Evolutionary conservation across 1,284 basidiomycete genomes (phyloP).

Genomic region (Filobasidium uniguttulatum): DNA sequence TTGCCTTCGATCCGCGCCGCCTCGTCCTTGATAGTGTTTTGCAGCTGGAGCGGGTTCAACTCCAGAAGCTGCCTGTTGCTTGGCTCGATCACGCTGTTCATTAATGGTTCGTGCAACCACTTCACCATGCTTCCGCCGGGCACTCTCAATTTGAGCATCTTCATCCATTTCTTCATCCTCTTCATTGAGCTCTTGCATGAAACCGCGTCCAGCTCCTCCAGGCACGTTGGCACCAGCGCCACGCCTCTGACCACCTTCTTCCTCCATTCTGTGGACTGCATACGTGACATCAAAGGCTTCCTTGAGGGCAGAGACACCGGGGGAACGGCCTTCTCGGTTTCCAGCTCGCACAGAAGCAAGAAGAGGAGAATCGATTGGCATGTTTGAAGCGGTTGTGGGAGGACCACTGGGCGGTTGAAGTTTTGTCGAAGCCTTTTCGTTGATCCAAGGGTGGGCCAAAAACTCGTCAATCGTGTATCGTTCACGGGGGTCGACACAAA

Average conservation of each 20-base stretch:
- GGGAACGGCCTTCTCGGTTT: slow-evolving; percentile 65
- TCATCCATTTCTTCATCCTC: slow-evolving; percentile 60
- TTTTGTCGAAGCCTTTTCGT: slow-evolving; percentile 36
- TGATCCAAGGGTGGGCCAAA: slow-evolving; percentile 91
- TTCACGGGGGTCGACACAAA: slow-evolving; percentile 89
- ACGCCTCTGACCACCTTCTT: slow-evolving; percentile 76
- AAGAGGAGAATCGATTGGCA: slow-evolving; percentile 79
- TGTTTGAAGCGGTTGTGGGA: slow-evolving; percentile 42
- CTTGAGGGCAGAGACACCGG: slow-evolving; percentile 79
- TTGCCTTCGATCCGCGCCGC: slow-evolving; percentile 38
- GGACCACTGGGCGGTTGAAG: slow-evolving; percentile 48
- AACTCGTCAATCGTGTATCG: slow-evolving; percentile 98
- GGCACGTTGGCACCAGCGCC: slow-evolving; percentile 52
- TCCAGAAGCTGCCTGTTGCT: slow-evolving; percentile 37
- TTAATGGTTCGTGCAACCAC: slow-evolving; percentile 37
- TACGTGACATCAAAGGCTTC: slow-evolving; percentile 99
- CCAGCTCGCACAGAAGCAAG: slow-evolving; percentile 65
- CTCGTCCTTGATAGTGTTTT: slow-evolving; percentile 37
- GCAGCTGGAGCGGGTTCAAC: slow-evolving; percentile 35
- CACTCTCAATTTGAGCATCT: slow-evolving; percentile 41
- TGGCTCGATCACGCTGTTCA: slow-evolving; percentile 30
- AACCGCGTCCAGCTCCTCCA: slow-evolving; percentile 67
- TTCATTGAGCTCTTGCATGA: slow-evolving; percentile 77
- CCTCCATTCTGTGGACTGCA: slow-evolving; percentile 97
- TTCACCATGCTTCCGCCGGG: slow-evolving; percentile 43